A percentile compares a stretch with the other conserved stretches of the same genome.
These are phyloP conservation scores for Daldinia loculata DNA, from an alignment of 495 filamentous ascomycete species.

Conservation along the genomic window DNA sequence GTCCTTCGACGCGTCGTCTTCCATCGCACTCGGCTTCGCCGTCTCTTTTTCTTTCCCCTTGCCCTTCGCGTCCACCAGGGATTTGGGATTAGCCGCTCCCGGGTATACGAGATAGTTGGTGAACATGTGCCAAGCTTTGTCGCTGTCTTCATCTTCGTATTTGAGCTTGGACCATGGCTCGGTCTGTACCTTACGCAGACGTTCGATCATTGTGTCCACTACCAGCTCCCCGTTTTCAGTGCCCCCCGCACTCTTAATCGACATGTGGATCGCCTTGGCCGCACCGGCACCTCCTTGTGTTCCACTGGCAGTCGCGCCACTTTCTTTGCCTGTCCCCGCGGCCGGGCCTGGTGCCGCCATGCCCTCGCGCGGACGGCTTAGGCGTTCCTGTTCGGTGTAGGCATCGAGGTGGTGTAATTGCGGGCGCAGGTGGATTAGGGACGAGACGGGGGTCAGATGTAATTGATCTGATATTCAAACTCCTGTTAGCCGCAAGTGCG, in stretches of 20 bases:
- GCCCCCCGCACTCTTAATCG: conserved; percentile 56
- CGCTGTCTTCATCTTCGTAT: conserved; percentile 56
- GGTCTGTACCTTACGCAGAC: conserved; percentile 54
- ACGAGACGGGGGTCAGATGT: conserved; percentile 57
- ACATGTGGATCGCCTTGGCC: conserved; percentile 61
- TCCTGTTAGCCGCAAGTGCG: conserved; percentile 11
- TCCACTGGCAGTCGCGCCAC: conserved; percentile 14
- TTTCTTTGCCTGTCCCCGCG: conserved; percentile 29
- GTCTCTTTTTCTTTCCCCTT: conserved; percentile 46
- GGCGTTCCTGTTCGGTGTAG: conserved; percentile 53
- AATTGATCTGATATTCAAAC: conserved; percentile 50
- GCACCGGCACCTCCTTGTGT: conserved; percentile 18
- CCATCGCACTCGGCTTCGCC: conserved; percentile 12
- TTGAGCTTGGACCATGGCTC: conserved; percentile 55
- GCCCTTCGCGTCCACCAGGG: conserved; percentile 22
- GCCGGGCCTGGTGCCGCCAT: conserved; percentile 27
- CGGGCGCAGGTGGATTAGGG: conserved; percentile 56
- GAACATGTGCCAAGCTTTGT: conserved; percentile 56
- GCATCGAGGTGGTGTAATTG: conserved; percentile 60
- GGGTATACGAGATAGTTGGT: conserved; percentile 51
- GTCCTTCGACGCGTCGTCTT: conserved; percentile 43
- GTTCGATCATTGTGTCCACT: conserved; percentile 59
- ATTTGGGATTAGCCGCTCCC: background rate
- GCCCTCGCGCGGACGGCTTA: conserved; percentile 42
- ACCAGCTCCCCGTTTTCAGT: conserved; percentile 50